A percentile compares a stretch with the other conserved stretches of the same genome.
These are phyloP conservation scores for Solanum appendiculatum DNA, from an alignment of 257 asterid species.

Conservation along the genomic window DNA sequence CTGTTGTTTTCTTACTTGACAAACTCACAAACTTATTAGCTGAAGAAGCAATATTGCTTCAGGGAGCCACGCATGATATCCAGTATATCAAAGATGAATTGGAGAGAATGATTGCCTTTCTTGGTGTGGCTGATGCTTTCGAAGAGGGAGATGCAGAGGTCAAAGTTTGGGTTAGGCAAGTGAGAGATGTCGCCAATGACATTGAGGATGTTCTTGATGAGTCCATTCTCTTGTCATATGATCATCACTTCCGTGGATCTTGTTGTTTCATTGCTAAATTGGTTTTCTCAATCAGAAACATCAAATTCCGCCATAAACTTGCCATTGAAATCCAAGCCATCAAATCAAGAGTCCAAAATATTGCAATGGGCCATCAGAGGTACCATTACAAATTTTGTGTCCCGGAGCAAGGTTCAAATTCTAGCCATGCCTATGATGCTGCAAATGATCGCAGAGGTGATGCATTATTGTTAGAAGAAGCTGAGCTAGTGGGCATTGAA, in stretches of 20 bases:
- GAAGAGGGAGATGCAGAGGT: not conserved
- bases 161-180: not conserved
- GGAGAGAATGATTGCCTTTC: not conserved
- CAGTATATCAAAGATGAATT: not conserved
- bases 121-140: not conserved
- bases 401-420: too few relatives aligned
- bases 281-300: too few relatives aligned
- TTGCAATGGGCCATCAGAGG: too few relatives aligned
- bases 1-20: not conserved
- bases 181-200: not conserved
- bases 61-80: not conserved
- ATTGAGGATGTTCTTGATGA: conserved; percentile 7
- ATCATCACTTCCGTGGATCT: not conserved
- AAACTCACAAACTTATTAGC: not conserved
- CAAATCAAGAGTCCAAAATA: too few relatives aligned
- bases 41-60: not conserved
- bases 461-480: conserved; percentile 15
- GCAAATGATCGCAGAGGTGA: conserved; percentile 13
- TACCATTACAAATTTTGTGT: too few relatives aligned
- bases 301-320: too few relatives aligned
- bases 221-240: not conserved
- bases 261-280: too few relatives aligned
- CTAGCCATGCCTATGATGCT: not conserved
- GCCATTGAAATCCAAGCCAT: too few relatives aligned
- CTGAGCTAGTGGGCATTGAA: conserved; percentile 23